Percentiles rank a stretch among this genome's conserved stretches.
Conservation (phyloP, 306 rosid genomes). For the Myrica gale region DNA sequence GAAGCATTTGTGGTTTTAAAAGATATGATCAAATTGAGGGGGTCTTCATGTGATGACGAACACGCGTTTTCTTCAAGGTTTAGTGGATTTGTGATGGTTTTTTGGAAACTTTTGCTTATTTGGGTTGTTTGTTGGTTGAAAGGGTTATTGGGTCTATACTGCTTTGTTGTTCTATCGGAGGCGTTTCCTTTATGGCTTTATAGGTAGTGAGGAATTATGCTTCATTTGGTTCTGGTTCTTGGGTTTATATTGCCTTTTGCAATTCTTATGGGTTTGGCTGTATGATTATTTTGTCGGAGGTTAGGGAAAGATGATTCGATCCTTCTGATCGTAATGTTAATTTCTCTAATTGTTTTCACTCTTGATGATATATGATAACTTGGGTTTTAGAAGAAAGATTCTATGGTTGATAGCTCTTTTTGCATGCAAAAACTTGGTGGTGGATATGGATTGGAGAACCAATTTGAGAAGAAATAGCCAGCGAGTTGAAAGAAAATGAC, state of each 20-base stretch:
- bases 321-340: not conserved
- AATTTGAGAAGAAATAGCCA: not conserved
- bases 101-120: not conserved
- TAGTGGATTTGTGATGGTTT: not conserved
- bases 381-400: not conserved
- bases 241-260: not conserved
- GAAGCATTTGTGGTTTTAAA: not conserved
- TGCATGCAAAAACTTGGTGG: not conserved
- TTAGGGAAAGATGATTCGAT: not conserved
- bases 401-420: not conserved
- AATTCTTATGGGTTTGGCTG: not conserved
- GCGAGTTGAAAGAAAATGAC: not conserved
- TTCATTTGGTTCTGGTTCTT: not conserved
- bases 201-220: not conserved
- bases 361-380: not conserved
- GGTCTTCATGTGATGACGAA: constrained; percentile 1
- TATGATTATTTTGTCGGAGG: not conserved
- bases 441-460: not conserved
- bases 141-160: not conserved
- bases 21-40: not conserved
- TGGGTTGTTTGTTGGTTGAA: not conserved
- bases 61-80: not conserved
- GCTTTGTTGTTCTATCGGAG: not conserved
- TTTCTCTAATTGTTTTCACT: not conserved
- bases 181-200: not conserved